phyloP scores from a whole-genome alignment of 352 stramenopile species.

The Albugo laibachii region DNA sequence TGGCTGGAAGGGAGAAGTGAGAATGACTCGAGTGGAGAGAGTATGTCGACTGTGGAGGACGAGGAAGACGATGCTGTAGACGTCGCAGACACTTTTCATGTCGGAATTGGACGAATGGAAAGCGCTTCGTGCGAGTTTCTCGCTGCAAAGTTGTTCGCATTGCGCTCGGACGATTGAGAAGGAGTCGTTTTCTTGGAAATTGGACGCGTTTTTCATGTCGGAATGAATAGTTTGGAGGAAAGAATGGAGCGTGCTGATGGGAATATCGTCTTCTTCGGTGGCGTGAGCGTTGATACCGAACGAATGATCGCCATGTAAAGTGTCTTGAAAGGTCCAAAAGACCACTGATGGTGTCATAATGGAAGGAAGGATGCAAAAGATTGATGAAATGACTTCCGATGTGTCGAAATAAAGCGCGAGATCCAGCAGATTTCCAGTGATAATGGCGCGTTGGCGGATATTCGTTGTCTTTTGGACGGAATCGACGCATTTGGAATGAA shows the following conservation, averaged over 20 bases:
- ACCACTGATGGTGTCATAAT: not conserved
- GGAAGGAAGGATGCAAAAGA: not conserved
- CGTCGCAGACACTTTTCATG: constrained; percentile 9
- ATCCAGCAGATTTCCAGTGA: constrained; percentile 5
- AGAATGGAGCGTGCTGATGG: not conserved
- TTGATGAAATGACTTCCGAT: not conserved
- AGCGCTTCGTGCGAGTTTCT: constrained; percentile 14
- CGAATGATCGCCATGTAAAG: too few species aligned
- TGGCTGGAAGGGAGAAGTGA: constrained; percentile 17
- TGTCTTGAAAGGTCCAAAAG: not conserved
- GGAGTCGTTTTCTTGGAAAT: not conserved
- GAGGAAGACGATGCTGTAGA: constrained; percentile 22
- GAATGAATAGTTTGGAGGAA: not conserved
- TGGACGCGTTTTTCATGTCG: not conserved
- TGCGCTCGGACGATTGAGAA: constrained; percentile 3
- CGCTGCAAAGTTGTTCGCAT: constrained; percentile 7
- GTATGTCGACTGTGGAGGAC: constrained; percentile 22
- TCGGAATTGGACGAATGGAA: constrained; percentile 7
- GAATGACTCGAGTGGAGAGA: constrained; percentile 20
- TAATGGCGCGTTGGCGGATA: not conserved
- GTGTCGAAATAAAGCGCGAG: not conserved
- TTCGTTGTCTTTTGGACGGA: too few species aligned
- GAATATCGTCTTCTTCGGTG: not conserved
- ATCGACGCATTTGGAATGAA: too few species aligned
- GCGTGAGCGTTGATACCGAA: not conserved